Evolutionary conservation across 2,329 filamentous ascomycete species (phyloP).

Genomic region (Alternaria novae-zelandiae): DNA sequence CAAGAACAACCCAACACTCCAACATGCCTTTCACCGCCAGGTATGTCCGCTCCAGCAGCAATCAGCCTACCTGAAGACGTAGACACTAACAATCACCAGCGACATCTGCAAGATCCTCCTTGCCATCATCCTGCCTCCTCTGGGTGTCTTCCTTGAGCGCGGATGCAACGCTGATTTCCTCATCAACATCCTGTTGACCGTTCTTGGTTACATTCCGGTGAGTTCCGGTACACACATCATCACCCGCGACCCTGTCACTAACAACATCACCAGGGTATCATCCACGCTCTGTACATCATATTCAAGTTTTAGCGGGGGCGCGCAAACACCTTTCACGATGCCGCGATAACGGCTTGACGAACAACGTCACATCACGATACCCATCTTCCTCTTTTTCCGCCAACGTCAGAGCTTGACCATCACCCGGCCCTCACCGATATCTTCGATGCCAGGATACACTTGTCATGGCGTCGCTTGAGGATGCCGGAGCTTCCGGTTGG

Average conservation of each 20-base stretch:
- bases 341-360: constrained; percentile 16
- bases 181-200: constrained; percentile 89
- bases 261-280: constrained; percentile 64
- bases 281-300: constrained; percentile 94
- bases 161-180: constrained; percentile 85
- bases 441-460: not conserved
- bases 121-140: constrained; percentile 85
- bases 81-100: constrained; percentile 50
- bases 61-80: not conserved
- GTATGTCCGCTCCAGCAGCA: constrained; percentile 45
- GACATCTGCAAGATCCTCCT: constrained; percentile 85
- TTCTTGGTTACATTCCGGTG: constrained; percentile 65
- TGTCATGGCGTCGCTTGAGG: not conserved
- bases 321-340: constrained; percentile 13
- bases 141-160: constrained; percentile 93
- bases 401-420: constrained; percentile 1
- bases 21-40: constrained; percentile 67
- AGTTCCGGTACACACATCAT: constrained; percentile 11
- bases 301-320: constrained; percentile 74
- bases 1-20: constrained; percentile 24
- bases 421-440: constrained; percentile 1
- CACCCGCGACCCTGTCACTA: constrained; percentile 7
- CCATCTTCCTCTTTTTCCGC: constrained; percentile 26
- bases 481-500: constrained; percentile 9
- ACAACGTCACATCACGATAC: constrained; percentile 40